These are phyloP conservation scores for Yamadazyma membranifaciens DNA, from an alignment of 1,139 yeast genomes.

Conservation along the genomic window DNA sequence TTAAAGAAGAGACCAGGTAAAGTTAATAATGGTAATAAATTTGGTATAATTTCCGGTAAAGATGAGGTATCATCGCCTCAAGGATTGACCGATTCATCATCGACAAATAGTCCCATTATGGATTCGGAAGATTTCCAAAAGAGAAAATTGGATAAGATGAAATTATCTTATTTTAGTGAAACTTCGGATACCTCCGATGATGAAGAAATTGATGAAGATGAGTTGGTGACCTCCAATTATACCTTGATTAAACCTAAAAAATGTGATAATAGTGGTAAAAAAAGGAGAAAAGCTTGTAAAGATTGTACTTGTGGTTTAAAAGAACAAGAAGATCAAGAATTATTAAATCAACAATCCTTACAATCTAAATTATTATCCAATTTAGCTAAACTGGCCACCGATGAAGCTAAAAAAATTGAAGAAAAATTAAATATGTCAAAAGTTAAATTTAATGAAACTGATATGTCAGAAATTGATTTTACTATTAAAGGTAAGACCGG, in stretches of 20 bases:
- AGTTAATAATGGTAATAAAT: background rate
- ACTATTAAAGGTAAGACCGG: conserved; percentile 94
- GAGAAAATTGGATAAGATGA: conserved; percentile 45
- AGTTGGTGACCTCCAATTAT: conserved; percentile 33
- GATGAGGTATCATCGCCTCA: conserved; percentile 11
- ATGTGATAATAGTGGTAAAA: conserved; percentile 58
- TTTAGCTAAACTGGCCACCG: conserved; percentile 52
- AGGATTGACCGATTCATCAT: conserved; percentile 46
- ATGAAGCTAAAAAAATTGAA: conserved; percentile 55
- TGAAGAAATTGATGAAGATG: conserved; percentile 44
- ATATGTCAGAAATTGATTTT: conserved; percentile 84
- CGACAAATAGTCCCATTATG: conserved; percentile 34
- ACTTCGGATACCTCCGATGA: conserved; percentile 36
- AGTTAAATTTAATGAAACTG: conserved; percentile 65
- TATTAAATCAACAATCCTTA: conserved; percentile 44
- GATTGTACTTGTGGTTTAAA: conserved; percentile 97
- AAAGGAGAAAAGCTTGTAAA: conserved; percentile 86
- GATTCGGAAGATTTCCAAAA: conserved; percentile 37
- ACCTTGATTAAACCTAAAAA: conserved; percentile 45
- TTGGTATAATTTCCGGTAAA: background rate
- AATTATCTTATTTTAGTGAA: conserved; percentile 54
- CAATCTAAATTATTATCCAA: conserved; percentile 46
- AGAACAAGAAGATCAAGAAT: conserved; percentile 67
- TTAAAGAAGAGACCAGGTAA: conserved; percentile 20
- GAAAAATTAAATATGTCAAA: conserved; percentile 38